Base-by-base conservation (phyloP, 768 basidiomycete species). In the Aureoboletus auriporus region DNA sequence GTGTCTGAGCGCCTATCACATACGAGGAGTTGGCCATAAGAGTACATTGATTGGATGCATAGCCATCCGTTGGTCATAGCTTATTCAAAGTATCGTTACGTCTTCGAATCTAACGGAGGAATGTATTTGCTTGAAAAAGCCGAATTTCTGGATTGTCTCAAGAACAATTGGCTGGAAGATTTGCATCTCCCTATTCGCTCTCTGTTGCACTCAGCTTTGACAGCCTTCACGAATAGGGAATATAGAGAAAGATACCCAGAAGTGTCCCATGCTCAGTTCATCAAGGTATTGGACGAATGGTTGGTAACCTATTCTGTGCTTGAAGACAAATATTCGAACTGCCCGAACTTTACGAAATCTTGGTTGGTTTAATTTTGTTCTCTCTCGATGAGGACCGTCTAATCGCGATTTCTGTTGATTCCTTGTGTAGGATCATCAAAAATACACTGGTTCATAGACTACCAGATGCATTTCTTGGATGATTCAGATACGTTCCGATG, bases 251-350 rank as follows among this genome's bases (percentile, higher is more conserved):
- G 20, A n/a, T 39, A 23, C 3, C 34, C 39, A 0, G 37, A 48
- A 27, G 28, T 47, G 3, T 51, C 43, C 1, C 46, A 55, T 14
- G n/a, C 20, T 5, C 36, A 12, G 4, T 49, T 55, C 5, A 20
- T 55, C 20, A 4, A 4, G 6, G 8, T 36, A 16, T 13, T 55
- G n/a, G 45, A 54, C 17, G 26, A 36, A 8, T 49, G 52, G 48
- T 39, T 49, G n/a, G 12, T 6, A n/a, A 16, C 2, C 1, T 7
- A 49, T 20, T 44, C 44, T 17, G 28, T 6, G 11, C 17, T 44
- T 2, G 42, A 47, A 17, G 0, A n/a, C 6, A 10, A 36, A 8
- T 36, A 11, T 30, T 53, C 52, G n/a, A 42, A 43, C 26, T 36
- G 31, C 27, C 50, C 44, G 1, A 5, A 44, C 20, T 49, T 49